A percentile compares a stretch with the other conserved stretches of the same genome.
Evolutionary conservation across 176 grass and related monocot species (phyloP).

Genomic region (Saccharum spontaneum): DNA sequence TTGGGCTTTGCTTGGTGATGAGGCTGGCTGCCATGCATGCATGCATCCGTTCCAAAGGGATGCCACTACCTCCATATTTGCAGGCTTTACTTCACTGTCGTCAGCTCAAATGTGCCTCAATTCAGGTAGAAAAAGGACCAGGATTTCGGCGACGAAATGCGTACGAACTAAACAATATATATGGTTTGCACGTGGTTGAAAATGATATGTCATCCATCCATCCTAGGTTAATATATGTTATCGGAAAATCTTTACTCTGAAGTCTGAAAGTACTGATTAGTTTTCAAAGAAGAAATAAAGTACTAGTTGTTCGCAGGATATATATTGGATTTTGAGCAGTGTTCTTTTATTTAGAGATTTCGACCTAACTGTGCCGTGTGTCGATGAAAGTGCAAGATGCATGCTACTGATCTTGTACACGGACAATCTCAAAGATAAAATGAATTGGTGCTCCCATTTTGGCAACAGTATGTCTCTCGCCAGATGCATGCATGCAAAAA

Average conservation of each 20-base stretch:
- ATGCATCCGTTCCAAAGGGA: constrained; percentile 25
- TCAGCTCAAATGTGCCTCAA: constrained; percentile 5
- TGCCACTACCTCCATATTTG: constrained; percentile 39
- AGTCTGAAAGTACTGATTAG: background rate
- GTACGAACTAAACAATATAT: background rate
- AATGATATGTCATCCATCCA: background rate
- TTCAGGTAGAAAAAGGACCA: background rate
- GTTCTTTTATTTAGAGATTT: background rate
- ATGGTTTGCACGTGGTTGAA: background rate
- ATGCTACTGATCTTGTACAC: background rate
- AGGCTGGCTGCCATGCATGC: constrained; percentile 18
- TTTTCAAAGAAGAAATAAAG: background rate
- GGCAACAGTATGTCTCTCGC: no score
- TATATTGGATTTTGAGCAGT: background rate
- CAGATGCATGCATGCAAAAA: background rate
- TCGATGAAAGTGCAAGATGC: background rate
- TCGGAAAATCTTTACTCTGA: background rate
- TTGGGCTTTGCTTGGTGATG: background rate
- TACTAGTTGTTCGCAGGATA: background rate
- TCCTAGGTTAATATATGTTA: background rate
- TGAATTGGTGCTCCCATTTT: no score
- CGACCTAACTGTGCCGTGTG: background rate
- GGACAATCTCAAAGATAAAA: no score
- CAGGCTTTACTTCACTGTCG: constrained; percentile 41
- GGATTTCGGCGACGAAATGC: background rate